Evolutionary conservation across 345 rosid species (phyloP).

Genomic region (Geranium rotundifolium): DNA sequence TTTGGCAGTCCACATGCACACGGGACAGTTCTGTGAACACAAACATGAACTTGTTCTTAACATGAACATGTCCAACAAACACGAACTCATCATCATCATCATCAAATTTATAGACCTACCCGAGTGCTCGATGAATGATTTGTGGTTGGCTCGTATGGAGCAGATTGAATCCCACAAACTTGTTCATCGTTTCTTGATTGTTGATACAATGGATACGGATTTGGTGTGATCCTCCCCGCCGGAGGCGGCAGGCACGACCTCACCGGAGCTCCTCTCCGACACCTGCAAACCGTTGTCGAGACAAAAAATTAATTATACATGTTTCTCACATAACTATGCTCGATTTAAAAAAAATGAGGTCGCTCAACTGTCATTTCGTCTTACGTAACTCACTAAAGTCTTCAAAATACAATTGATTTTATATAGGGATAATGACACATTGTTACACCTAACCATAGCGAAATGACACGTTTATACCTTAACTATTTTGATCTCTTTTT

Average conservation of each 20-base stretch:
- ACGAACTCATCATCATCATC: no score
- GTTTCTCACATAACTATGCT: neutral
- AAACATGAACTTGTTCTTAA: neutral
- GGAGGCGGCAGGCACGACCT: constrained; percentile 37
- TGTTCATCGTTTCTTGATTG: constrained; percentile 7
- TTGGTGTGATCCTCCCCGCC: neutral
- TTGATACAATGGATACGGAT: neutral
- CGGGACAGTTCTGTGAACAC: constrained; percentile 16
- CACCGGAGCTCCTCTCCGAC: constrained; percentile 17
- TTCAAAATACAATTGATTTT: no score
- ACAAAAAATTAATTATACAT: no score
- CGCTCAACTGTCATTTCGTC: no score
- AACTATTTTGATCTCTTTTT: no score
- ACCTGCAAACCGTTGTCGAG: no score
- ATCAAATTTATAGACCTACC: neutral
- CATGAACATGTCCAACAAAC: neutral
- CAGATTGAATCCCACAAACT: neutral
- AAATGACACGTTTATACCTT: no score
- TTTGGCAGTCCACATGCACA: constrained; percentile 20
- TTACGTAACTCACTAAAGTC: no score
- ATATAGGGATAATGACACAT: no score
- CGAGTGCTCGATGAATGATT: constrained; percentile 8
- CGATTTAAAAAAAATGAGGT: no score
- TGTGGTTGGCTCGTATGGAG: neutral
- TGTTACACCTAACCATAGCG: no score